Conservation (phyloP, 208 protist species). For the Balamuthia mandrillaris region DNA sequence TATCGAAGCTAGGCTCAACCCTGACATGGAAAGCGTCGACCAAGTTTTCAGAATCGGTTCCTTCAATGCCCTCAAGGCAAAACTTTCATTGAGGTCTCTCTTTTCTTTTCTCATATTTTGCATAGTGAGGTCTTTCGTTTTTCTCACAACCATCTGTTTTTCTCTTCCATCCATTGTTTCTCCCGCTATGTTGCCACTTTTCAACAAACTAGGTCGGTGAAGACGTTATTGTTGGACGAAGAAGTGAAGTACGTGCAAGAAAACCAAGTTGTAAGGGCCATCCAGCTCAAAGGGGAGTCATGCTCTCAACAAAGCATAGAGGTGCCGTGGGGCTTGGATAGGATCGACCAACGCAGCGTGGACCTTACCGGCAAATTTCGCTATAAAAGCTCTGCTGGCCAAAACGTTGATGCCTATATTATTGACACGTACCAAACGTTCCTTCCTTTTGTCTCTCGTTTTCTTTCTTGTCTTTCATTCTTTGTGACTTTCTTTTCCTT, state of each 20-base stretch:
- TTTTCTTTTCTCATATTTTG: no score
- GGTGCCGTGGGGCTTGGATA: not conserved
- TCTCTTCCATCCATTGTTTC: not conserved
- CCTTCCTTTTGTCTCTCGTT: not conserved
- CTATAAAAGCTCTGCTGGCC: not conserved
- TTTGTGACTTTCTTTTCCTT: not conserved
- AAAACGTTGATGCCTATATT: conserved; percentile 30
- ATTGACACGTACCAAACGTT: conserved; percentile 12
- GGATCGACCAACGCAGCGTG: not conserved
- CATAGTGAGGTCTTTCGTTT: no score
- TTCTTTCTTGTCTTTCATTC: not conserved
- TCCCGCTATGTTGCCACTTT: not conserved
- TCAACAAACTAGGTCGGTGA: not conserved
- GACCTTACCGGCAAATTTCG: not conserved
- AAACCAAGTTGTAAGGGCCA: not conserved
- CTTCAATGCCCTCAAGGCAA: no score
- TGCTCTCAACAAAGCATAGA: not conserved
- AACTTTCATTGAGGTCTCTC: no score
- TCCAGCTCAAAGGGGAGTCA: not conserved
- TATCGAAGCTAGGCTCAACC: not conserved
- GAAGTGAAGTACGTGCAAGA: conserved; percentile 18
- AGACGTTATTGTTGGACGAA: not conserved
- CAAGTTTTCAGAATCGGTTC: not conserved
- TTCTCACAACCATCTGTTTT: not conserved
- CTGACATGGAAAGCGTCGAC: not conserved